Conservation (phyloP, 768 basidiomycete species). For the Guyanaporus albipodus region DNA sequence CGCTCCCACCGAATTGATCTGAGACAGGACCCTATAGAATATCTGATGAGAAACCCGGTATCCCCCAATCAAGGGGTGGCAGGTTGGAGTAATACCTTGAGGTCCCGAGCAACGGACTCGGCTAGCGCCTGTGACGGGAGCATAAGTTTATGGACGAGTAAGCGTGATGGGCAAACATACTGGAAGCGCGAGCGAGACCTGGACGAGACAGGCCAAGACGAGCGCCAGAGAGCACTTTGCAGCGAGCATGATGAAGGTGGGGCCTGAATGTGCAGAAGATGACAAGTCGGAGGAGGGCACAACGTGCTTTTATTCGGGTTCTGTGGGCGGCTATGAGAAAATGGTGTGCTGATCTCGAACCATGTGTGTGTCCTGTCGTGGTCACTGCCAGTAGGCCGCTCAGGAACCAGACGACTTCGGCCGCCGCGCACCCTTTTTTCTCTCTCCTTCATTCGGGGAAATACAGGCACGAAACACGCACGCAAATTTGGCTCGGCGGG, state of each 20-base stretch:
- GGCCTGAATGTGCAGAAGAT: slow-evolving; percentile 1
- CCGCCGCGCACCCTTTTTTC: slow-evolving; percentile 23
- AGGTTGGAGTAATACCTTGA: slow-evolving; percentile 8
- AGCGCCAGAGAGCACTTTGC: slow-evolving; percentile 20
- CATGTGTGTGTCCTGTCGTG: slow-evolving; percentile 15
- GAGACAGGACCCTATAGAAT: slow-evolving; percentile 14
- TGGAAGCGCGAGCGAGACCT: slow-evolving; percentile 22
- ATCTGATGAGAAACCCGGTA: slow-evolving; percentile 1
- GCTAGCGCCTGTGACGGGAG: slow-evolving; percentile 8
- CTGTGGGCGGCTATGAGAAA: slow-evolving; percentile 22
- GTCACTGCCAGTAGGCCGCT: slow-evolving; percentile 17
- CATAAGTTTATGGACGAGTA: slow-evolving; percentile 1
- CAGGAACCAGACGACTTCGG: slow-evolving; percentile 25
- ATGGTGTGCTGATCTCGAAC: slow-evolving; percentile 15
- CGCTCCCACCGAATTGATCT: slow-evolving; percentile 20
- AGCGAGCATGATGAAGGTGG: slow-evolving; percentile 16
- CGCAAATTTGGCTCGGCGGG: slow-evolving; percentile 8
- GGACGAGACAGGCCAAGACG: slow-evolving; percentile 19
- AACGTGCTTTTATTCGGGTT: slow-evolving; percentile 24
- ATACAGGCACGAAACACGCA: slow-evolving; percentile 20
- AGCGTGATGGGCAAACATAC: slow-evolving; percentile 6
- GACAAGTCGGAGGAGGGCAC: neutral
- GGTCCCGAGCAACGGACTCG: slow-evolving; percentile 2
- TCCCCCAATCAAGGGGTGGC: neutral
- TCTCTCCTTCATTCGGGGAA: slow-evolving; percentile 12